Evolutionary conservation across 2,329 filamentous ascomycete species (phyloP), one percentile per base, ranked within the genome.

Genomic region (Huntiella savannae): DNA sequence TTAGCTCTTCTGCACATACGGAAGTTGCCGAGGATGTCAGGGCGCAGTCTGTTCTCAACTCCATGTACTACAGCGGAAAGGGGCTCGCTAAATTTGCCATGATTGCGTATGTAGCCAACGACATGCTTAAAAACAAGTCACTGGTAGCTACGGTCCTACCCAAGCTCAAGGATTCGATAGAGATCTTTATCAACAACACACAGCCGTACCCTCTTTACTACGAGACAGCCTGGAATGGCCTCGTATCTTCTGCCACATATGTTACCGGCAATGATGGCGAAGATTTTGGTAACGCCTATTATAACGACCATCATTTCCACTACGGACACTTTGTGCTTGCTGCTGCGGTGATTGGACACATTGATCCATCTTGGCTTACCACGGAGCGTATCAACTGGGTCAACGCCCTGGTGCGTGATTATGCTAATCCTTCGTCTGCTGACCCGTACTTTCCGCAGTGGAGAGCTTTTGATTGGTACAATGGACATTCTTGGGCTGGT

Each of bases 41-140:
- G n/a, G 64, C 65, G 0, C 79, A 91, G 56, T 75, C 76, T 4
- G 74, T 91, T 52, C 65, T 83, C 33, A 73, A 88, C 57, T 93
- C 85, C 34, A 87, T 94, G 76, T 96, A 96, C 61, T 95, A 80
- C 60, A 82, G 82, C 54, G 91, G 91, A 54, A 96, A 88, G 67
- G 80, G 71, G 1, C 63, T 91, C 13, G 79, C 77, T 51, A 88
- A 88, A 58, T 87, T 85, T 59, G 82, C 80, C 1, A 66, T 67
- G 12, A 64, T 87, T 22, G 62, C 83, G 35, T 78, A 81, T 54
- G 72, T 76, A 0, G 67, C 77, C 37, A 66, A 76, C 49, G 71
- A 81, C 52, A 60, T 88, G 51, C 59, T 81, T 4, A 66, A 68
- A 8, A 72, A 85, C 53, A 59, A 62, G 33, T 62, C 61, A 2